Evolutionary conservation across 352 stramenopile genomes (phyloP).

Genomic region (Phytophthora hybrid): DNA sequence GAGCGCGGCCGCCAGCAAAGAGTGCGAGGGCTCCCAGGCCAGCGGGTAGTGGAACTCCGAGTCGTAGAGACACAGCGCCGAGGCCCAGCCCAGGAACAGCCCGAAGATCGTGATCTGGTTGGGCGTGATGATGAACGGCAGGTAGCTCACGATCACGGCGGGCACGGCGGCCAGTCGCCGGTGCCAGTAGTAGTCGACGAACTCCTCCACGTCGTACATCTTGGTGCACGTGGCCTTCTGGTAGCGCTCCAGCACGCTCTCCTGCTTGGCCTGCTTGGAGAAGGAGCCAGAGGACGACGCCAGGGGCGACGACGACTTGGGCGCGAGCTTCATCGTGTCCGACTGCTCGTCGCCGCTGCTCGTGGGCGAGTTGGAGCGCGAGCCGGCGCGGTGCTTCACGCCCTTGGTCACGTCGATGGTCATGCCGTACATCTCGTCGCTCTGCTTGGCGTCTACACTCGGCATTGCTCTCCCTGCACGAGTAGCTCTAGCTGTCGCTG

Average conservation of each 20-base stretch:
- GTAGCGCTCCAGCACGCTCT: conserved; percentile 73
- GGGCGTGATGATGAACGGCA: conserved; percentile 85
- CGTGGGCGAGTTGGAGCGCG: conserved; percentile 45
- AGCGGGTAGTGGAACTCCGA: conserved; percentile 82
- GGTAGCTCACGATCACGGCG: conserved; percentile 83
- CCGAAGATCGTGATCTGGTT: conserved; percentile 90
- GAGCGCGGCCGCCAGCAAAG: conserved; percentile 57
- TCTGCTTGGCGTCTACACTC: conserved; percentile 13
- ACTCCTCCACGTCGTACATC: conserved; percentile 90
- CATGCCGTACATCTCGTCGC: conserved; percentile 34
- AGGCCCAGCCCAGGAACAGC: conserved; percentile 70
- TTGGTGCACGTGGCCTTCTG: conserved; percentile 77
- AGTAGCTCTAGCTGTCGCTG: background rate
- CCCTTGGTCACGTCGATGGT: conserved; percentile 36
- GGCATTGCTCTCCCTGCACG: background rate
- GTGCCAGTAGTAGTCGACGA: conserved; percentile 89
- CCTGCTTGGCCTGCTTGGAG: conserved; percentile 38
- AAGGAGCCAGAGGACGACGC: conserved; percentile 18
- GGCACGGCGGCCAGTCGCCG: conserved; percentile 74
- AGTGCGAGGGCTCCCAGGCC: conserved; percentile 62
- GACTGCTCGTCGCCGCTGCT: conserved; percentile 50
- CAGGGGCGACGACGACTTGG: conserved; percentile 27
- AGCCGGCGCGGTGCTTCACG: conserved; percentile 44
- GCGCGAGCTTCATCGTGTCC: conserved; percentile 37
- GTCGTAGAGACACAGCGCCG: conserved; percentile 79